Base-by-base conservation (phyloP, 441 rosid genomes). In the Adansonia madagascariensis region DNA sequence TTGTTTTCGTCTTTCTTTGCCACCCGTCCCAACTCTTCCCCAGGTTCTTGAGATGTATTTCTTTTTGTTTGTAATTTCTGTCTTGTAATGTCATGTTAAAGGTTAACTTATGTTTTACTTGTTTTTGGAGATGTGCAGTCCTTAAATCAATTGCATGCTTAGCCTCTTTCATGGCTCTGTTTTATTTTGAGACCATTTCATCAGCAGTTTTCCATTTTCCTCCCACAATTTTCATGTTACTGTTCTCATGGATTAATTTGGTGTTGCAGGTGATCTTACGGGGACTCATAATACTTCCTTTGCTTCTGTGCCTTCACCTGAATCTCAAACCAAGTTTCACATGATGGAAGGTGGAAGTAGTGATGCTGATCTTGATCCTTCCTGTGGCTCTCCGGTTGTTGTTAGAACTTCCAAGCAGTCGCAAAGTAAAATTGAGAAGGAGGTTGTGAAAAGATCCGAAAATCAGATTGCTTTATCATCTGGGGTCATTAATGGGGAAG, bases 311-410 rank as follows among this genome's bases (percentile, higher is more conserved):
- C 60, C 80, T 27, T 63, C 57, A 73, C 80, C 82, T 65, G 88
- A 86, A 75, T 83, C 82, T 81, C 69, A 81, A 63, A 55, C 55
- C 20, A 81, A 82, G 77, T 73, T 81, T 69, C 81, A 12, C 80
- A 78, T 76, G 65, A 72, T 70, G 76, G 90, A 71, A 80, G 64
- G 75, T 61, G 90, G 80, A 84, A 82, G 68, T 18, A 47, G 78
- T 73, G 46, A 65, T 77, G 78, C 81, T 49, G 82, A 84, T 80
- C 77, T 79, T 75, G 91, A 81, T 80, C 84, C 82, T 80, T 77
- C 80, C 24, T 78, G 84, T 76, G 81, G 85, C 75, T 88, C 96
- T 71, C 89, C 89, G 24, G 72, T 80, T 43, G 80, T 84, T 43
- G 79, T 81, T 56, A 81, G 80, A 77, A 66, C 84, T 65, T 67